Conservation (phyloP, 1,284 basidiomycete genomes). For the Trichosporon sp. region DNA sequence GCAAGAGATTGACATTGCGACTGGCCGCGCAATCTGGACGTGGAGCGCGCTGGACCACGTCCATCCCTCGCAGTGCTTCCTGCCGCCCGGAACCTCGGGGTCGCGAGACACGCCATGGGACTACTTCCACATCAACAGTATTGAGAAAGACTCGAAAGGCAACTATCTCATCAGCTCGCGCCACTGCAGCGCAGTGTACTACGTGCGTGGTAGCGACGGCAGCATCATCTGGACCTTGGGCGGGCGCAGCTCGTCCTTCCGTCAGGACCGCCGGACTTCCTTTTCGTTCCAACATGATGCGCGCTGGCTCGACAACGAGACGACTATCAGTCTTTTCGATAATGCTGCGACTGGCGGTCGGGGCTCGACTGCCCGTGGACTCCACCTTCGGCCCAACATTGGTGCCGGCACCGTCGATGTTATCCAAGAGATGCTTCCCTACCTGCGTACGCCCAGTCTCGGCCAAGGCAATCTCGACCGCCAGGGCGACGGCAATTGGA, state of each 20-base stretch:
- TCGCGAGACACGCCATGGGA: slow-evolving; percentile 33
- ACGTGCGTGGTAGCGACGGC: slow-evolving; percentile 40
- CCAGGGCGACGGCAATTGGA: slow-evolving; percentile 36
- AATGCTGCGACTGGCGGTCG: slow-evolving; percentile 41
- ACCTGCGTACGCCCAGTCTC: slow-evolving; percentile 32
- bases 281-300: slow-evolving; percentile 47
- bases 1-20: slow-evolving; percentile 50
- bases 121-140: slow-evolving; percentile 49
- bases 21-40: slow-evolving; percentile 40
- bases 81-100: slow-evolving; percentile 25
- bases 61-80: slow-evolving; percentile 37
- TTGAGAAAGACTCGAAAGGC: slow-evolving; percentile 45
- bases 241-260: slow-evolving; percentile 42
- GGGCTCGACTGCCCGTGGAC: slow-evolving; percentile 34
- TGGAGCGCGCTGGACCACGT: slow-evolving; percentile 46
- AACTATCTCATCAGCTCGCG: slow-evolving; percentile 51
- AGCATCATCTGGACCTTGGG: slow-evolving; percentile 46
- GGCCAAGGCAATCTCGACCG: slow-evolving; percentile 43
- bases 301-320: slow-evolving; percentile 35
- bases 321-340: slow-evolving; percentile 42
- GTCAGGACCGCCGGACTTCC: slow-evolving; percentile 32
- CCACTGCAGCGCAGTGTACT: slow-evolving; percentile 47
- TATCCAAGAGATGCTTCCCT: slow-evolving; percentile 34
- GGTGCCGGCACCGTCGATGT: slow-evolving; percentile 36
- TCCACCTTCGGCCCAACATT: slow-evolving; percentile 41